Base-by-base conservation (phyloP, 2,329 filamentous ascomycete species). In the Nectriaceae sp. region DNA sequence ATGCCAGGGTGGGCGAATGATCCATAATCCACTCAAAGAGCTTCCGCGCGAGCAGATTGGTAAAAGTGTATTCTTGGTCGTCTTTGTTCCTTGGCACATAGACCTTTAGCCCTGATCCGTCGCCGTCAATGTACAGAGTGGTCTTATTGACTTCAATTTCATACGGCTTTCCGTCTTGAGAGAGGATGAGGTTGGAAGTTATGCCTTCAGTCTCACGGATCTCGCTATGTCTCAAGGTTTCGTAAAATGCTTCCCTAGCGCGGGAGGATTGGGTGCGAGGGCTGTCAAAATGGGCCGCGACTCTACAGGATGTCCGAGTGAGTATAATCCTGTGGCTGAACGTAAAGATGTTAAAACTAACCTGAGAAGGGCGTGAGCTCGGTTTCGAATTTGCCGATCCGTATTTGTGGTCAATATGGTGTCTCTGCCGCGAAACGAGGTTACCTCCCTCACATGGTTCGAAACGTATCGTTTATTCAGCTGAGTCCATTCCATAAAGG, bases 21-120 rank as follows among this genome's bases (percentile, higher is more conserved):
- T 50, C 62, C 67, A 73, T 70, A 33, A 74, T 58, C 67, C 68
- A 72, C 10, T 61, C 47, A 0, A 65, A 54, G 2, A 74, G 54
- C 1, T 48, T 58, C 5, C 53, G 44, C 0, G 67, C 59, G 2
- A 73, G 64, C 1, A 0, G 53, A 56, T 11, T 47, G 53, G 50
- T 67, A 71, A 42, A 58, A 64, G n/a, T n/a, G 5, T 62, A 53
- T 4, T 62, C 53, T 40, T 67, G 70, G 0, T 49, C 39, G 8
- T 58, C 49, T 13, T 53, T 54, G 10, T 63, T 42, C 4, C 50
- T 52, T 0, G 71, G 70, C 1, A 74, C 46, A 16, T 66, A 73
- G 0, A 73, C 42, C 3, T 52, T 55, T 3, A 70, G 50, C 1
- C 20, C 11, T 1, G 19, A 44, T 0, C 41, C 16, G 1, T 47